Base-by-base conservation (phyloP, 2,329 filamentous ascomycete genomes). In the Fusarium praegraminearum region DNA sequence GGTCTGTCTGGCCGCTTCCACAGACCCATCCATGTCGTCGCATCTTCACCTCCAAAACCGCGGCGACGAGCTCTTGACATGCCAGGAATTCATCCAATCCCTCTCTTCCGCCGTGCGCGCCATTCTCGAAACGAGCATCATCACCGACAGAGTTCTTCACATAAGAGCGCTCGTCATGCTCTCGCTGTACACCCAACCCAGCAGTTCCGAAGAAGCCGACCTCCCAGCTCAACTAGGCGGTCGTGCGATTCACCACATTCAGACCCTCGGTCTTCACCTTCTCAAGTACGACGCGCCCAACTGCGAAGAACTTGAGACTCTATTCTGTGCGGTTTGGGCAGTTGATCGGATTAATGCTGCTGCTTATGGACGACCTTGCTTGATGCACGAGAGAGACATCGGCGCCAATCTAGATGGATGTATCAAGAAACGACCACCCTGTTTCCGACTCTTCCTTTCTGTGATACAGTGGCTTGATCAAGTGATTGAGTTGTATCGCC, bases 291-390 rank as follows among this genome's bases (percentile, higher is more conserved):
- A 82, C 50, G 80, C 72, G 24, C 76, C 79, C 1, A 80, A 80
- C 28, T 76, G 78, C 12, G 79, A 83, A 43, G 81, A 83, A 28
- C 77, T 83, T 4, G 83, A 85, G 55, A 83, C 80, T 4, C 70
- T 89, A 3, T 88, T 89, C 45, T 89, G 86, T 70, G 86, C 84
- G 9, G 79, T 89, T 1, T 90, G 87, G 87, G 87, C 87, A 0
- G 75, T 90, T 2, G 89, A 91, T 71, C 82, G 86, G 16, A 81
- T 90, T 44, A 87, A 87, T 49, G 83, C 86, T 1, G 85, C 87
- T 0, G 82, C 88, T n/a, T 86, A 89, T 60, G 88, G 87, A 8
- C 81, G 88, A 1, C 86, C 89, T 0, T 84, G 86, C 46, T 75
- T 89, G 26, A 84, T 91, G 59, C 87, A 90, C 66, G 87, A 89